phyloP scores from a whole-genome alignment of 2,329 filamentous ascomycete genomes.

The Ceratocystis lukuohia region DNA sequence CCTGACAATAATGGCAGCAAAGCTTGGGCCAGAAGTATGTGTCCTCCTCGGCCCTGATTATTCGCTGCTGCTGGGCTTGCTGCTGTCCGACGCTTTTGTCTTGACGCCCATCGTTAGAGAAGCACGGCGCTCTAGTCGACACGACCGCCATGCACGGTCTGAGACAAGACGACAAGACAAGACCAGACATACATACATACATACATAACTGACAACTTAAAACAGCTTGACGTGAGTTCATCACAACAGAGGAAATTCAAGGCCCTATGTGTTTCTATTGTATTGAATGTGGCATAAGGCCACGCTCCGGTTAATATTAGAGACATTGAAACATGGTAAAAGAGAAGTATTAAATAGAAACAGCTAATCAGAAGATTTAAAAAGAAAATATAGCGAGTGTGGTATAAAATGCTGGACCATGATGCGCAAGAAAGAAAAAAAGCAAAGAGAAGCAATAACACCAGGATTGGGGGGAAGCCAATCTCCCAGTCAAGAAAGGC shows the following conservation, averaged over 20 bases:
- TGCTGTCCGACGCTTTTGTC: background rate
- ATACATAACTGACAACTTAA: too few species aligned
- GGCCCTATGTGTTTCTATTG: background rate
- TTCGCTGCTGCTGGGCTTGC: background rate
- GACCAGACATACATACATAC: too few species aligned
- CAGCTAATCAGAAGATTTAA: background rate
- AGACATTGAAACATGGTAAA: background rate
- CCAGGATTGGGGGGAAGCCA: background rate
- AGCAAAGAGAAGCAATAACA: background rate
- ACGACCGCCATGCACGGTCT: background rate
- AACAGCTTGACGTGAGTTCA: too few species aligned
- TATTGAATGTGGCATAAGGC: background rate
- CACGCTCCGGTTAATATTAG: background rate
- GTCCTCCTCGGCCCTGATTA: background rate
- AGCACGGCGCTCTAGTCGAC: background rate
- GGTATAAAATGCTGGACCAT: background rate
- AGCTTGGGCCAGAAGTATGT: background rate
- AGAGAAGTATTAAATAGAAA: background rate
- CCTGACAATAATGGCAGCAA: background rate
- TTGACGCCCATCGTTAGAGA: background rate
- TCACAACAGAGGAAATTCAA: background rate
- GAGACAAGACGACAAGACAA: background rate
- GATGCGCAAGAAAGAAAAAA: background rate
- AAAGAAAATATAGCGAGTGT: background rate
- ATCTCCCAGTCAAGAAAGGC: background rate